phyloP scores from a whole-genome alignment of 2,329 filamentous ascomycete genomes.

The Diaporthe eres region DNA sequence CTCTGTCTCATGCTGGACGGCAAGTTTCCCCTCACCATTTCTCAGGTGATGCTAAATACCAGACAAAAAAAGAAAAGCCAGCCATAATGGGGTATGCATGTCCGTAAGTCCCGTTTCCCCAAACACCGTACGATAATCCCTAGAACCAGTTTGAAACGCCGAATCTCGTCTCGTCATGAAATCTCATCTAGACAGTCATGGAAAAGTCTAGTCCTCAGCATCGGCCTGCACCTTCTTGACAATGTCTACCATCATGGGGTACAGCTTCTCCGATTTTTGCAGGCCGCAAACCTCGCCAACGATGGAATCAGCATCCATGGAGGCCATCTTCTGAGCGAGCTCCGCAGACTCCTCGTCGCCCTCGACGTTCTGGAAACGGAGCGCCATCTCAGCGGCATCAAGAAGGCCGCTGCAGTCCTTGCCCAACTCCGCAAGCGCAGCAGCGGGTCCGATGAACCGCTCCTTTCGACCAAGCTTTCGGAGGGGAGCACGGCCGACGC shows the following conservation, averaged over 20 bases:
- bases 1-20: slow-evolving; percentile 19
- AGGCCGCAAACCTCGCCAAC: slow-evolving; percentile 87
- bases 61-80: slow-evolving; percentile 5
- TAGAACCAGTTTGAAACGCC: slow-evolving; percentile 29
- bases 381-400: slow-evolving; percentile 88
- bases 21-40: background rate
- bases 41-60: slow-evolving; percentile 18
- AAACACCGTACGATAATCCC: slow-evolving; percentile 38
- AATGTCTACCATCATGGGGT: slow-evolving; percentile 79
- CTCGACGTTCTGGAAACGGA: slow-evolving; percentile 95
- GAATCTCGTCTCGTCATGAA: slow-evolving; percentile 38
- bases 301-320: slow-evolving; percentile 74
- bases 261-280: slow-evolving; percentile 82
- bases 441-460: slow-evolving; percentile 93
- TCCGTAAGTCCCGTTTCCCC: slow-evolving; percentile 37
- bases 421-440: slow-evolving; percentile 87
- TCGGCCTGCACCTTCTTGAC: slow-evolving; percentile 88
- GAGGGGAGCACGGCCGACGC: slow-evolving; percentile 93
- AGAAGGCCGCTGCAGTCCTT: slow-evolving; percentile 81
- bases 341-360: slow-evolving; percentile 91
- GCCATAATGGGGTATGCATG: slow-evolving; percentile 41
- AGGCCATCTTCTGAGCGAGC: slow-evolving; percentile 87
- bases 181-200: background rate
- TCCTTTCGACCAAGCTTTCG: slow-evolving; percentile 96
- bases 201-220: slow-evolving; percentile 45